Base-by-base conservation (phyloP, 345 rosid species). In the Physaria fendleri region DNA sequence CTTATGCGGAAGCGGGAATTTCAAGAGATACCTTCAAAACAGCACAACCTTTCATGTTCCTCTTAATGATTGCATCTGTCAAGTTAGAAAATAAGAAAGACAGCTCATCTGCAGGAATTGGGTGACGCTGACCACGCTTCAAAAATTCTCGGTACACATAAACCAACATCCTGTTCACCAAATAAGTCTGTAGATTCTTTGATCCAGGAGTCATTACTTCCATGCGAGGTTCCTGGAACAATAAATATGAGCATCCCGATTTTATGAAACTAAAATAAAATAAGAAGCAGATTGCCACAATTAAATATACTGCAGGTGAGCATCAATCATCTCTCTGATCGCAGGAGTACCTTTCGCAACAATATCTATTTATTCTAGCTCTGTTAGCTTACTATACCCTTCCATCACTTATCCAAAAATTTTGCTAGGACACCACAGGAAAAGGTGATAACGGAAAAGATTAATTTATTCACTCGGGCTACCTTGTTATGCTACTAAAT, bases 121-220 rank as follows among this genome's bases (percentile, higher is more conserved):
- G 77, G 54, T 88, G 94, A 71, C 65, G 64, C 47, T 68, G 20
- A 27, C 82, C 80, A 59, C 82, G 72, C 66, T 82, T 87, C 68
- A 76, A 69, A 63, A 89, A 89, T 65, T 85, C 89, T 15, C 92
- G 90, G 71, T 83, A 93, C 60, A 85, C 84, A 75, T 83, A 76
- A 49, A 87, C 84, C 76, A 85, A 69, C 77, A 87, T 71, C 77
- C 85, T 78, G 62, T 89, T 85, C 79, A 81, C 66, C 66, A 77
- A 69, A 73, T 83, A 89, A 34, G 80, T 63, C 75, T 82, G 95
- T 68, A 85, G 82, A 75, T 76, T 84, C 79, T 93, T 93, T 25
- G 88, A 79, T 64, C 75, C 84, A 59, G 95, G 97, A 57, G 99
- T 72, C 69, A 87, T 83, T 29, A 89, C 97, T 79, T 89, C 97